Evolutionary conservation across 1,284 basidiomycete genomes (phyloP).

Genomic region (Ustanciosporium gigantosporum): DNA sequence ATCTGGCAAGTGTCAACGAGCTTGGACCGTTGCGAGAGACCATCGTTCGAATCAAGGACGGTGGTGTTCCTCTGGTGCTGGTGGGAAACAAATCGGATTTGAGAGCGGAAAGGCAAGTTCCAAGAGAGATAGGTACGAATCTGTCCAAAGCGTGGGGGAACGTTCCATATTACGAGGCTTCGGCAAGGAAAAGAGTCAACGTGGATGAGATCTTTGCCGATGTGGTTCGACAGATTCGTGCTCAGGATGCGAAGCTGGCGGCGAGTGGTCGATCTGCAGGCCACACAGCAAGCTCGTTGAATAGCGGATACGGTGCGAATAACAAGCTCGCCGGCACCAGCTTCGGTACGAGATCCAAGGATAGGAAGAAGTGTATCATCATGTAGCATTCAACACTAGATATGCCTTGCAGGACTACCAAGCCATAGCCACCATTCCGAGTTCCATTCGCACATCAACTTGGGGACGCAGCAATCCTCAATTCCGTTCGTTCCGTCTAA

Average conservation of each 20-base stretch:
- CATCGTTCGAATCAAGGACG: slow-evolving; percentile 50
- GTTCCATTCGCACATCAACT: too few species aligned
- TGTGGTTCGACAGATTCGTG: slow-evolving; percentile 50
- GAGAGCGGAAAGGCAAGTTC: slow-evolving; percentile 46
- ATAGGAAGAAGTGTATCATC: slow-evolving; percentile 44
- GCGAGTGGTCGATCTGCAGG: slow-evolving; percentile 2
- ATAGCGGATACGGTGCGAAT: not conserved
- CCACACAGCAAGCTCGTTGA: not conserved
- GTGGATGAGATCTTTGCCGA: slow-evolving; percentile 55
- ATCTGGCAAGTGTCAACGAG: slow-evolving; percentile 52
- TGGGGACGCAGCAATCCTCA: too few species aligned
- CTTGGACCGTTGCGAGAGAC: slow-evolving; percentile 50
- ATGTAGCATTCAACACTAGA: slow-evolving; percentile 27
- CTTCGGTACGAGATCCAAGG: slow-evolving; percentile 5
- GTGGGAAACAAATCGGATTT: slow-evolving; percentile 57
- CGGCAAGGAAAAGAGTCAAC: slow-evolving; percentile 48
- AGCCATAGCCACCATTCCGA: too few species aligned
- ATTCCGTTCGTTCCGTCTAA: too few species aligned
- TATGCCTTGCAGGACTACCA: too few species aligned
- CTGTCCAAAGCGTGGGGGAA: slow-evolving; percentile 53
- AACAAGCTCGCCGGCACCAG: slow-evolving; percentile 7
- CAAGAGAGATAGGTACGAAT: slow-evolving; percentile 53
- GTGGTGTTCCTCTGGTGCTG: slow-evolving; percentile 45
- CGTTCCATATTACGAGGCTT: slow-evolving; percentile 54
- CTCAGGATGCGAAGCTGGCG: slow-evolving; percentile 11